Evolutionary conservation across 805 yeast genomes (phyloP).

Genomic region (Grigorovia transvaalensis): DNA sequence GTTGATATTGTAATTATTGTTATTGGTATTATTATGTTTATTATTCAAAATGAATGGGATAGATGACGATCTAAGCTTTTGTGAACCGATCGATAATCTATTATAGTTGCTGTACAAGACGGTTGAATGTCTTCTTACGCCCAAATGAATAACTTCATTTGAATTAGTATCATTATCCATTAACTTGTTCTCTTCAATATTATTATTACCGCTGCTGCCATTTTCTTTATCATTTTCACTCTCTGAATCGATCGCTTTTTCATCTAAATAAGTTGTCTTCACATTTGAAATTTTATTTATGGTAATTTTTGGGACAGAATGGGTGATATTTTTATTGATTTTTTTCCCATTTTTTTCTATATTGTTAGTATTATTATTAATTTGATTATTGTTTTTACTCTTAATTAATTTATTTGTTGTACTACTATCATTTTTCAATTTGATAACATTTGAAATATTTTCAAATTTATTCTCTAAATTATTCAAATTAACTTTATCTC

Average conservation of each 20-base stretch:
- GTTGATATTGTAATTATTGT: background rate
- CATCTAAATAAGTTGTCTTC: constrained; percentile 28
- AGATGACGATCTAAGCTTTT: background rate
- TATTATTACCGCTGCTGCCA: too few species aligned
- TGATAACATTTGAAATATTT: background rate
- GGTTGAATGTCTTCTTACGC: background rate
- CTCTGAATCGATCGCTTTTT: constrained; percentile 29
- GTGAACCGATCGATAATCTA: background rate
- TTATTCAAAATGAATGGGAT: background rate
- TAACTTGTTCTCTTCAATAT: background rate
- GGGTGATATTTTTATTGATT: background rate
- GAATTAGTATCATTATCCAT: background rate
- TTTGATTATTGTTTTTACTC: background rate
- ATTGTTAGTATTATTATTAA: background rate
- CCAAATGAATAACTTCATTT: constrained; percentile 1
- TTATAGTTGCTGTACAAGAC: background rate
- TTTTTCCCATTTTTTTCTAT: background rate
- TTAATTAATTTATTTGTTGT: background rate
- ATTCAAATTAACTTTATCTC: constrained; percentile 16
- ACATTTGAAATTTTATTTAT: constrained; percentile 4
- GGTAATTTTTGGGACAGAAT: background rate
- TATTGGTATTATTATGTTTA: background rate
- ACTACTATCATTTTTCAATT: background rate
- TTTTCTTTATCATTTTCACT: constrained; percentile 22
- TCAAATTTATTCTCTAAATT: constrained; percentile 3